Percentiles rank a stretch among this genome's conserved stretches.
Evolutionary conservation across 768 basidiomycete species (phyloP).

Genomic region (Mycena polygramma): DNA sequence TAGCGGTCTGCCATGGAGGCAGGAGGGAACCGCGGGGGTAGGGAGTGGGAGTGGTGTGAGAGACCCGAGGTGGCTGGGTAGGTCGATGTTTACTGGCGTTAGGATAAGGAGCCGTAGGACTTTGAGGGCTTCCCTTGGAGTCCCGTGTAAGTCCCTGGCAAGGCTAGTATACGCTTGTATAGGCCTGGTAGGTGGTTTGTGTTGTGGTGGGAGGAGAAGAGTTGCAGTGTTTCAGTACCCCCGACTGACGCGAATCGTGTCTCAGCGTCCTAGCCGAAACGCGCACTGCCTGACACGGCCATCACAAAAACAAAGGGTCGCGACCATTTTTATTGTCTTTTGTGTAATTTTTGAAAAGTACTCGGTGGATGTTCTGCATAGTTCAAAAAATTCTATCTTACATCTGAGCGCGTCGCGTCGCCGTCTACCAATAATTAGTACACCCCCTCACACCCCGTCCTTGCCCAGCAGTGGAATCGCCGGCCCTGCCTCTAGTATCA

Average conservation of each 20-base stretch:
- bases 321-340: no score
- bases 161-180: constrained; percentile 43
- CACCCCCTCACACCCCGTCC: constrained; percentile 26
- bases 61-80: constrained; percentile 41
- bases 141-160: background rate
- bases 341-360: no score
- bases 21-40: constrained; percentile 40
- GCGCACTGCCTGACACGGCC: constrained; percentile 9
- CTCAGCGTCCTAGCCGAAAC: constrained; percentile 45
- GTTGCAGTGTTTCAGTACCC: constrained; percentile 54
- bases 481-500: constrained; percentile 83
- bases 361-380: no score
- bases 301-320: constrained; percentile 15
- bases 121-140: constrained; percentile 36
- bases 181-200: constrained; percentile 42
- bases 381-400: no score
- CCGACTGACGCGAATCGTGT: constrained; percentile 57
- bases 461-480: constrained; percentile 49
- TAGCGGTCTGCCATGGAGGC: constrained; percentile 78
- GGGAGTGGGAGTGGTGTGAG: constrained; percentile 41
- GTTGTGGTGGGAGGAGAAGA: constrained; percentile 69
- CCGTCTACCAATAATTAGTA: constrained; percentile 26
- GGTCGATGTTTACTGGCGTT: constrained; percentile 34
- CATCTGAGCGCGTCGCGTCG: constrained; percentile 3
- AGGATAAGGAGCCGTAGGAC: constrained; percentile 42